These are phyloP conservation scores for Rhynchosporium agropyri DNA, from an alignment of 2,329 filamentous ascomycete genomes.

Conservation along the genomic window DNA sequence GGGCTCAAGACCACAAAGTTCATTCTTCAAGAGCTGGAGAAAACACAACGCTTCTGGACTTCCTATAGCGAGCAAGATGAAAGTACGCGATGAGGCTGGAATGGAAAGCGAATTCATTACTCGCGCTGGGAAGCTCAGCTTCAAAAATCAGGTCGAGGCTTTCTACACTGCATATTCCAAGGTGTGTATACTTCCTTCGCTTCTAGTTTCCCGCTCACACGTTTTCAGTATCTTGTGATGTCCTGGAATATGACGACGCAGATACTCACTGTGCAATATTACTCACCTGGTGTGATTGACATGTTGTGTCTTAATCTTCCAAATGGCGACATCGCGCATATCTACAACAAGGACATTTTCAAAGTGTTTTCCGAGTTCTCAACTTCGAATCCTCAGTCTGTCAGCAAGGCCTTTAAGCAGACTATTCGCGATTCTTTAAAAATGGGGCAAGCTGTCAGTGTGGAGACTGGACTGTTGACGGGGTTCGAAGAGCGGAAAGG, in stretches of 20 bases:
- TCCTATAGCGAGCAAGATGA: constrained; percentile 9
- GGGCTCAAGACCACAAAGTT: constrained; percentile 24
- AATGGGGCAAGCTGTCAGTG: constrained; percentile 35
- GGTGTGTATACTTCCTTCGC: constrained; percentile 32
- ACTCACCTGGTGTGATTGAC: constrained; percentile 51
- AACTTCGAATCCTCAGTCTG: constrained; percentile 44
- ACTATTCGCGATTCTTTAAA: constrained; percentile 46
- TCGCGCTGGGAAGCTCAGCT: constrained; percentile 43
- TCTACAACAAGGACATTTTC: constrained; percentile 56
- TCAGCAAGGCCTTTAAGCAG: constrained; percentile 48
- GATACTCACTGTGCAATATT: constrained; percentile 49
- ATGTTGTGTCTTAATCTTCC: constrained; percentile 49
- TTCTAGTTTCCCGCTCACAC: constrained; percentile 2
- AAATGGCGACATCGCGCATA: constrained; percentile 42
- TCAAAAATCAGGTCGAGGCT: constrained; percentile 45
- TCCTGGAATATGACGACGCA: constrained; percentile 38
- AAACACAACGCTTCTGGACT: constrained; percentile 30
- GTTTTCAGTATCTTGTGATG: constrained; percentile 45
- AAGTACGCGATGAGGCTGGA: constrained; percentile 41
- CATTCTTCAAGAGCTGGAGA: constrained; percentile 38
- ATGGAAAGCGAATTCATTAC: constrained; percentile 48
- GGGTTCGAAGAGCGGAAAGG: constrained; percentile 34
- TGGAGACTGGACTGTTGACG: constrained; percentile 38
- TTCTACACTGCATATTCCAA: constrained; percentile 51
- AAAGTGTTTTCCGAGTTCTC: constrained; percentile 53